These are phyloP conservation scores for Aspergillus sojae DNA, from an alignment of 2,329 filamentous ascomycete genomes.

Conservation along the genomic window DNA sequence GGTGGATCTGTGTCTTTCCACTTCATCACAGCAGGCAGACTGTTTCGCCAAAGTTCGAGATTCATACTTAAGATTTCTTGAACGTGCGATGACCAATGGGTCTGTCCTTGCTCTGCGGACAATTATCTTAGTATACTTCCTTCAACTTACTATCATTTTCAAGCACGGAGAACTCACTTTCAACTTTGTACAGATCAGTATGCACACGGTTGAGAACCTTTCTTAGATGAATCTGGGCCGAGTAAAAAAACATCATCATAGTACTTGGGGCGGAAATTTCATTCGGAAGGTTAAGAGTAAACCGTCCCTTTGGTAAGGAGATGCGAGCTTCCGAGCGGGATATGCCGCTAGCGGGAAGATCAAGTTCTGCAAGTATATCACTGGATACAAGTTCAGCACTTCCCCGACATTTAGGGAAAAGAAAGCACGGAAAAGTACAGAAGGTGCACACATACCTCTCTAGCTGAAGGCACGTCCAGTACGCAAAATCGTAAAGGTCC, in stretches of 20 bases:
- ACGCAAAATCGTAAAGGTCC: conserved; percentile 74
- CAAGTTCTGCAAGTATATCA: conserved; percentile 88
- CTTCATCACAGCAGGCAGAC: conserved; percentile 55
- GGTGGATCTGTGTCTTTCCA: conserved; percentile 72
- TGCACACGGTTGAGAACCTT: conserved; percentile 60
- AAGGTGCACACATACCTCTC: conserved; percentile 67
- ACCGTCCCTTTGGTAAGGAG: conserved; percentile 41
- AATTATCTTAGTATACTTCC: conserved; percentile 3
- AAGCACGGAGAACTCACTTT: conserved; percentile 26
- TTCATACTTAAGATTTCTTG: conserved; percentile 49
- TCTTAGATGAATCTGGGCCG: conserved; percentile 63
- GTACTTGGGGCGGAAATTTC: conserved; percentile 37
- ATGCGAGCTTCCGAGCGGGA: conserved; percentile 56
- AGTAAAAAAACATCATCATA: conserved; percentile 60
- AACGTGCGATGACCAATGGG: conserved; percentile 40
- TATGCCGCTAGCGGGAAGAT: conserved; percentile 64
- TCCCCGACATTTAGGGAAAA: too few species aligned
- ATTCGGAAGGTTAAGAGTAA: conserved; percentile 35
- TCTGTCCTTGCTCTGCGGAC: conserved; percentile 32
- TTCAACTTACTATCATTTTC: neutral
- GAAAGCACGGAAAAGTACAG: neutral
- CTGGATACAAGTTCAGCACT: conserved; percentile 45
- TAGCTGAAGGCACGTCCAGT: conserved; percentile 91
- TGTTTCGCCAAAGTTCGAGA: conserved; percentile 57
- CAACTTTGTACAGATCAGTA: conserved; percentile 55